Conservation (phyloP, 306 rosid genomes). For the Rubus parviflorus region DNA sequence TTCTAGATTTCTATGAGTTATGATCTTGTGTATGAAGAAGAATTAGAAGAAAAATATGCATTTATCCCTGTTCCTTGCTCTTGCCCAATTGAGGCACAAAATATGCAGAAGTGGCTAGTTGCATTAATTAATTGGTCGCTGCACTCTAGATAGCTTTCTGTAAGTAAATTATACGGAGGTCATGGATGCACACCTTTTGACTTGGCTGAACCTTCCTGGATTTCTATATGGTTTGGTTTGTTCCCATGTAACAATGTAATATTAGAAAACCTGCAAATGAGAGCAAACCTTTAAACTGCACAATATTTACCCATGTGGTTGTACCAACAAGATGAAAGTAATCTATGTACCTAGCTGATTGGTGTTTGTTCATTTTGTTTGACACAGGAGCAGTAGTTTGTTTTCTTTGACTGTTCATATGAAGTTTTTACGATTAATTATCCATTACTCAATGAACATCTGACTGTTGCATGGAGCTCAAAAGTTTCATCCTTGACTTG, state of each 20-base stretch:
- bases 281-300: not conserved
- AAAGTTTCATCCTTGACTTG: constrained; percentile 27
- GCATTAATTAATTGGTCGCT: not conserved
- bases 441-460: constrained; percentile 9
- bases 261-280: not conserved
- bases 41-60: not conserved
- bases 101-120: not conserved
- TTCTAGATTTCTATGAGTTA: not conserved
- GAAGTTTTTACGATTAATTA: not conserved
- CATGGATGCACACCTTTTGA: not conserved
- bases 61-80: not conserved
- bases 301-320: not conserved
- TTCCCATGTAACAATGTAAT: no score
- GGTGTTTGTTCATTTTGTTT: not conserved
- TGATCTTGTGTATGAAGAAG: not conserved
- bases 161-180: not conserved
- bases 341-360: constrained; percentile 7
- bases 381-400: not conserved
- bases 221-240: not conserved
- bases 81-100: no score
- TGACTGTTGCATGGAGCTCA: constrained; percentile 22
- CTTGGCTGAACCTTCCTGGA: not conserved
- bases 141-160: not conserved
- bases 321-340: not conserved
- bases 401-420: not conserved